Base-by-base conservation (phyloP, 495 filamentous ascomycete genomes). In the Talaromyces proteolyticus region DNA sequence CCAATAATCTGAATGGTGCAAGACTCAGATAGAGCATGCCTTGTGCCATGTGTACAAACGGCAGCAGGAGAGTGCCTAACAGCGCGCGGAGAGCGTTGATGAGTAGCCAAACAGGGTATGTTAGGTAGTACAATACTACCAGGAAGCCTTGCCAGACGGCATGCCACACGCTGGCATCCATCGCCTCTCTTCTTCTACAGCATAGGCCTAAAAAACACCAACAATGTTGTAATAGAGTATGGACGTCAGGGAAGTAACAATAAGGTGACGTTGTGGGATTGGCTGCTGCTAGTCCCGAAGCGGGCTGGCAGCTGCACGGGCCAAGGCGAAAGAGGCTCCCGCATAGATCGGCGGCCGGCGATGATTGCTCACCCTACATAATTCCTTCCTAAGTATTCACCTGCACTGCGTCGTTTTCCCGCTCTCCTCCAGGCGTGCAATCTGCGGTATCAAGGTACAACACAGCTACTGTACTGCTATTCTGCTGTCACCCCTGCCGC, bases 1-100 rank as follows among this genome's bases (percentile, higher is more conserved):
- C 65, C 1, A 87, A 57, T 21, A 84, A 50, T 36, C 53, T 69
- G 21, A 75, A 48, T 8, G 74, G 73, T 17, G 71, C 57, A 39
- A 69, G 54, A 43, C 55, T 51, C n/a, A 63, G 37, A 46, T 63
- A 59, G 36, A 77, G 52, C 21, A 69, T 44, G 26, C 59, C 63
- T 36, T 56, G 60, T 21, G 62, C 63, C 17, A 78, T 52, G 50
- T 71, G 65, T 41, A 82, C 44, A 51, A 80, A 62, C 29, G 81
- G 76, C 17, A 68, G 55, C 22, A 68, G 62, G 39, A 74, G 52
- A 39, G 64, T 56, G 14, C 54, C 53, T 14, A 76, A 52, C 4
- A 67, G 40, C 12, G 41, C 50, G 12, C 8, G 14, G 14, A 34
- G 8, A 10, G 29, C 29, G 8, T 34, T 34, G 8, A 34, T 1